These are phyloP conservation scores for Cafeteria roenbergensis DNA, from an alignment of 108 stramenopile species.

Conservation along the genomic window DNA sequence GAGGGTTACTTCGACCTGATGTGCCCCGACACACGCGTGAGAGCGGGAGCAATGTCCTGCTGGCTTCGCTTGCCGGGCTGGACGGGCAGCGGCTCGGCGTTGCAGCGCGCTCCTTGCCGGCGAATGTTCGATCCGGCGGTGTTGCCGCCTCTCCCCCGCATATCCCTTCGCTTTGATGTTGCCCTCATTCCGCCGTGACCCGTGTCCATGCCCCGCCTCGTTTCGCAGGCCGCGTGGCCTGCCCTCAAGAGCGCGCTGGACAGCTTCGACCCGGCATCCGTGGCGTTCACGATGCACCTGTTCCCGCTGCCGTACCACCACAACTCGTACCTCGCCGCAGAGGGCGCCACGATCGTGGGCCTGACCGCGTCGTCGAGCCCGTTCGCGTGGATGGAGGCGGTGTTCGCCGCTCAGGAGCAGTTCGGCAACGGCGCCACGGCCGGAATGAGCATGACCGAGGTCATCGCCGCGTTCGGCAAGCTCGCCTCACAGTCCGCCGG, in stretches of 20 bases:
- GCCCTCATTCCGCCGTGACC: too few species aligned
- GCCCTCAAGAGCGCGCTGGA: slow-evolving; percentile 1
- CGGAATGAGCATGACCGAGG: not conserved
- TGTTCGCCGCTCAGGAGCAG: slow-evolving; percentile 13
- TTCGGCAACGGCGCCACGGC: slow-evolving; percentile 16
- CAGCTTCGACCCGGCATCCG: not conserved
- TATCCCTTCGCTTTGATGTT: too few species aligned
- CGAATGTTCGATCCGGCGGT: too few species aligned
- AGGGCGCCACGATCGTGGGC: not conserved
- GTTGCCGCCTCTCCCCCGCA: too few species aligned
- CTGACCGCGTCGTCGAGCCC: not conserved
- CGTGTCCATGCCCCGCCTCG: too few species aligned
- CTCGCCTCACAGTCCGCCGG: not conserved
- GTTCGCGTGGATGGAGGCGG: slow-evolving; percentile 9
- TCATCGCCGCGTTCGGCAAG: slow-evolving; percentile 1
- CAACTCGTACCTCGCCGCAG: not conserved
- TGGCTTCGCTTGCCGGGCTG: too few species aligned
- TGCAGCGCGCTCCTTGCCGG: too few species aligned
- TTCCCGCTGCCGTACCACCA: slow-evolving; percentile 24
- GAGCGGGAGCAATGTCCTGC: too few species aligned
- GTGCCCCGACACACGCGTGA: too few species aligned
- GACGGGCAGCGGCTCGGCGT: too few species aligned
- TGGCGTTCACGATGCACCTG: slow-evolving; percentile 12
- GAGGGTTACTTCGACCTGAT: slow-evolving; percentile 20
- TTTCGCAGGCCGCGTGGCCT: slow-evolving; percentile 7